Evolutionary conservation across 164 flowering plant genomes (phyloP).

Genomic region (Houttuynia cordata): DNA sequence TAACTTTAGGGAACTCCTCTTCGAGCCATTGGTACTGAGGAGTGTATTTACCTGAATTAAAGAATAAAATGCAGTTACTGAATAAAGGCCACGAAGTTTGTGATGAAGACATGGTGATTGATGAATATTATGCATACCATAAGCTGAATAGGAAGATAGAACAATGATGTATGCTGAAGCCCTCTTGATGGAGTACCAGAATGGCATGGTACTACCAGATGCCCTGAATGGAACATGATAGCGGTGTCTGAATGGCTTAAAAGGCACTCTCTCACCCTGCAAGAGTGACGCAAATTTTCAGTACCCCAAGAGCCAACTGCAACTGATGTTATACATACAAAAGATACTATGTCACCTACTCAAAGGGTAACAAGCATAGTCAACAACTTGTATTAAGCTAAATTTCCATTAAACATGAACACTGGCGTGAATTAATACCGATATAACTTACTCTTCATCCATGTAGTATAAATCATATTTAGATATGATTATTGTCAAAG

Average conservation of each 20-base stretch:
- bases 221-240: constrained; percentile 47
- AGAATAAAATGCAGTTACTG: not conserved
- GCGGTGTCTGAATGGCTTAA: constrained; percentile 50
- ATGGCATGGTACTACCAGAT: constrained; percentile 44
- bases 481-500: too few species aligned
- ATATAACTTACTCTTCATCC: too few species aligned
- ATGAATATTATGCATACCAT: constrained; percentile 24
- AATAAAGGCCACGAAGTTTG: too few species aligned
- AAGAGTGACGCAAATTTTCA: not conserved
- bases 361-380: too few species aligned
- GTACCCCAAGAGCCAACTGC: too few species aligned
- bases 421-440: too few species aligned
- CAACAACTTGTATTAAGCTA: too few species aligned
- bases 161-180: constrained; percentile 78
- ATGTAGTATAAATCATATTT: too few species aligned
- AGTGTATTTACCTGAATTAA: constrained; percentile 39
- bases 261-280: constrained; percentile 67
- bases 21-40: constrained; percentile 68
- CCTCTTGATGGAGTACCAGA: constrained; percentile 83
- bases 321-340: too few species aligned
- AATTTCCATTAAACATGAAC: too few species aligned
- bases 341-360: too few species aligned
- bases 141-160: constrained; percentile 65
- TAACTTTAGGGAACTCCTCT: constrained; percentile 52
- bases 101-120: too few species aligned